Base-by-base conservation (phyloP, 2,329 filamentous ascomycete species). In the Aspergillus sp. region DNA sequence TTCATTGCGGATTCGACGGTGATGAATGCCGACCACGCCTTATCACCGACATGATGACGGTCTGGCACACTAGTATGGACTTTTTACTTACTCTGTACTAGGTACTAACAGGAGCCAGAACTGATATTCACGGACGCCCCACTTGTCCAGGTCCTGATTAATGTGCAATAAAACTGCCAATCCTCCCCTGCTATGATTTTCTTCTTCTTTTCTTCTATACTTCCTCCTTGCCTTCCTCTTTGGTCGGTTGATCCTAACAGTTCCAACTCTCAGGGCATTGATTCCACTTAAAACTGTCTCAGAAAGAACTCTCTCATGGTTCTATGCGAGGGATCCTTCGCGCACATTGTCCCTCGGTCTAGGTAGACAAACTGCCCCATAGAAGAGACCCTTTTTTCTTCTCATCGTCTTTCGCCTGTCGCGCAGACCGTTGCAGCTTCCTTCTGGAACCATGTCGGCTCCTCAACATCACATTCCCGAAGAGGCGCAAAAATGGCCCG, bases 401-500 rank as follows among this genome's bases (percentile, higher is more conserved):
- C 25, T 29, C 34, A 38, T n/a, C 14, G 13, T 38, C 14, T 29
- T 29, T 13, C 11, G 19, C 17, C 40, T 13, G 6, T 20, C 40
- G 11, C 16, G 19, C 40, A 42, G 40, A 42, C 17, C 1, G 34
- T 17, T n/a, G 34, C 16, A n/a, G 34, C 34, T 11, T 13, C 34
- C 34, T 38, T 38, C n/a, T 38, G 34, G 2, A 5, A 45, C 36
- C 13, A 70, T 69, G 67, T 60, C 64, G 21, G 50, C 56, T 19
- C 31, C 58, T 21, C 52, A 58, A 45, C 32, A 29, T 29, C 25
- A 50, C 16, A 21, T 47, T 6, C 38, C 41, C 31, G 3, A 38
- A 14, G 57, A 60, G 11, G 43, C 55, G 19, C 53, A 60, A 34
- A 64, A 66, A 62, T 57, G 56, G 53, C 52, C 60, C 17, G 53